Conservation (phyloP, 1,139 yeast genomes). For the Zhuliangozyma parablackwelliae region DNA sequence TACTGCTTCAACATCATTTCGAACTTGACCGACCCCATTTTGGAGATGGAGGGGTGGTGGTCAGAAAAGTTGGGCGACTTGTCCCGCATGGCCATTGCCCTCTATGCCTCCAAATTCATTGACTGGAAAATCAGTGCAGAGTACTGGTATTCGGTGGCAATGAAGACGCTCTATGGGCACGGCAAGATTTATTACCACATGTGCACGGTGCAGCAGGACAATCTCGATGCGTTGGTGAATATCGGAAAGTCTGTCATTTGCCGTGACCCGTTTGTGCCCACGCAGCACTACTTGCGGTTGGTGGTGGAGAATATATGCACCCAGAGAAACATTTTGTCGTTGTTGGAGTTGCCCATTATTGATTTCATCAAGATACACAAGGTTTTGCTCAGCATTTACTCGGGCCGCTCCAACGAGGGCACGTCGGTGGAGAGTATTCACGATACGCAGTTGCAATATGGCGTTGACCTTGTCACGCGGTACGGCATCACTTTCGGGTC, state of each 20-base stretch:
- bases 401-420: conserved; percentile 29
- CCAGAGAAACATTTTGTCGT: conserved; percentile 59
- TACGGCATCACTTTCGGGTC: conserved; percentile 70
- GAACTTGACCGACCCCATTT: conserved; percentile 47
- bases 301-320: conserved; percentile 76
- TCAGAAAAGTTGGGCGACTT: conserved; percentile 73
- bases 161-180: conserved; percentile 70
- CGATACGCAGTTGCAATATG: conserved; percentile 44
- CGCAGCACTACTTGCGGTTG: conserved; percentile 67
- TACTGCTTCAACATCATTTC: conserved; percentile 50
- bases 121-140: conserved; percentile 81
- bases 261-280: conserved; percentile 78
- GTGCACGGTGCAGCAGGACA: conserved; percentile 80
- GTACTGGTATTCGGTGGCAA: conserved; percentile 68
- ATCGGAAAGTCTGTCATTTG: conserved; percentile 75
- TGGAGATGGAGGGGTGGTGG: conserved; percentile 72
- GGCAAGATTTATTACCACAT: conserved; percentile 79
- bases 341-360: conserved; percentile 56
- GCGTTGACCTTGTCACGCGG: conserved; percentile 62
- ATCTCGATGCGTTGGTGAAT: conserved; percentile 71
- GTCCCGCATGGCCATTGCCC: conserved; percentile 78
- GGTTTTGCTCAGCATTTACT: conserved; percentile 50
- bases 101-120: conserved; percentile 69
- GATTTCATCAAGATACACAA: conserved; percentile 66
- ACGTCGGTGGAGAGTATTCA: conserved; percentile 25